Conservation (phyloP, 1,284 basidiomycete species). For the Marasmius sp. region DNA sequence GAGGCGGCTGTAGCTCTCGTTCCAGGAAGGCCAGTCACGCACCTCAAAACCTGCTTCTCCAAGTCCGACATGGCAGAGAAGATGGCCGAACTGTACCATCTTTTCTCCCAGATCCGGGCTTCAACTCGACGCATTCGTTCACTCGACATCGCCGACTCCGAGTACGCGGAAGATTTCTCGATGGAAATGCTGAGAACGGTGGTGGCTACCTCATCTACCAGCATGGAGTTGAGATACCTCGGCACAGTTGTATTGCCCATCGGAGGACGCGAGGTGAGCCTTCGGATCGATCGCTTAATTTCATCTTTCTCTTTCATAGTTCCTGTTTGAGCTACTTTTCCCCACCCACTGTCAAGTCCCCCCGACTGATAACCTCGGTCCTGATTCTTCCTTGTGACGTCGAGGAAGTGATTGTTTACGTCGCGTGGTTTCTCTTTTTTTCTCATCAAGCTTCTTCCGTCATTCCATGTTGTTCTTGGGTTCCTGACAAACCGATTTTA, state of each 20-base stretch:
- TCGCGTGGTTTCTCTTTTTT: background rate
- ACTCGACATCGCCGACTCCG: slow-evolving; percentile 61
- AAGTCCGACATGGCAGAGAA: slow-evolving; percentile 46
- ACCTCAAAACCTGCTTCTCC: slow-evolving; percentile 70
- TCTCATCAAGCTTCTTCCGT: background rate
- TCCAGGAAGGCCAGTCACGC: slow-evolving; percentile 55
- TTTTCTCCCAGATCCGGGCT: slow-evolving; percentile 44
- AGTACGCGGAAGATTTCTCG: slow-evolving; percentile 52
- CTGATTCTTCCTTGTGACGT: background rate
- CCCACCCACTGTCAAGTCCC: too few species aligned
- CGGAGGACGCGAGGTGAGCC: slow-evolving; percentile 41
- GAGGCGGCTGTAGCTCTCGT: slow-evolving; percentile 57
- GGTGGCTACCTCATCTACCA: slow-evolving; percentile 20
- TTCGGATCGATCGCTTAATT: slow-evolving; percentile 8
- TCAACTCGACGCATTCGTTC: slow-evolving; percentile 45
- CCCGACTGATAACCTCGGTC: background rate
- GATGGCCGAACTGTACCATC: slow-evolving; percentile 44
- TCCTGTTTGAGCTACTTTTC: background rate
- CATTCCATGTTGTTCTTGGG: slow-evolving; percentile 3
- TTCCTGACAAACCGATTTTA: slow-evolving; percentile 2
- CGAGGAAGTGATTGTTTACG: background rate
- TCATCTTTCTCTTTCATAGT: slow-evolving; percentile 6
- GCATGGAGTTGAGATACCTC: slow-evolving; percentile 49
- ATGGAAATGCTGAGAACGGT: slow-evolving; percentile 48
- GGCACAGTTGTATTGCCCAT: slow-evolving; percentile 61